phyloP scores from a whole-genome alignment of 2,329 filamentous ascomycete species.

The Fusarium foetens region DNA sequence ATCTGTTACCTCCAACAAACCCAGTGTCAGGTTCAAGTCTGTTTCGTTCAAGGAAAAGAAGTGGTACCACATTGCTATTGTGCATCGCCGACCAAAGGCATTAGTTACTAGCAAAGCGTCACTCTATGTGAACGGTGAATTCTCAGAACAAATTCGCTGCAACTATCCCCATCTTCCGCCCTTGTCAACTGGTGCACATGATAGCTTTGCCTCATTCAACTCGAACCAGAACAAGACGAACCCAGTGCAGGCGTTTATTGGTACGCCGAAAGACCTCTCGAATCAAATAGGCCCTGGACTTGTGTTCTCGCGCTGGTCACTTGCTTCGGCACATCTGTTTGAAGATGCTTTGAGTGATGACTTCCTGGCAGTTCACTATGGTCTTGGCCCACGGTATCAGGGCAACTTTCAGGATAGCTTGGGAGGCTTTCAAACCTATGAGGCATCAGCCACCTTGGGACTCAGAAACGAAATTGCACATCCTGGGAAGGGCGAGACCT shows the following conservation, averaged over 20 bases:
- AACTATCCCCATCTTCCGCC: slow-evolving; percentile 85
- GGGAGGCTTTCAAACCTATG: slow-evolving; percentile 95
- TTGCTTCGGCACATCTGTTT: slow-evolving; percentile 90
- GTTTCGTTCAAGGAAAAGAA: slow-evolving; percentile 76
- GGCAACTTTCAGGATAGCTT: slow-evolving; percentile 98
- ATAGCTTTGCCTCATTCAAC: slow-evolving; percentile 76
- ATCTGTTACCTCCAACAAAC: slow-evolving; percentile 84
- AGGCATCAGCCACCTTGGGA: slow-evolving; percentile 89
- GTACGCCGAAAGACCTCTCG: slow-evolving; percentile 89
- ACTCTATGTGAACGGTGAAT: slow-evolving; percentile 92
- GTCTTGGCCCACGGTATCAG: slow-evolving; percentile 88
- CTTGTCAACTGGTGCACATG: slow-evolving; percentile 68
- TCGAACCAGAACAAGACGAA: slow-evolving; percentile 66
- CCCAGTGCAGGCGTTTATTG: slow-evolving; percentile 90
- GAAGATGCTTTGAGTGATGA: slow-evolving; percentile 91
- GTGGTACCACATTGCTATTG: slow-evolving; percentile 95
- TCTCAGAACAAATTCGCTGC: slow-evolving; percentile 90
- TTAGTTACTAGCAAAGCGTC: slow-evolving; percentile 82
- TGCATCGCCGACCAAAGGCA: slow-evolving; percentile 82
- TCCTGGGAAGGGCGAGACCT: slow-evolving; percentile 87
- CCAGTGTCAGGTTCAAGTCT: slow-evolving; percentile 93
- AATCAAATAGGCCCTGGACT: slow-evolving; percentile 77
- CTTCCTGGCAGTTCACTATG: slow-evolving; percentile 87
- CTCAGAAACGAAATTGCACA: slow-evolving; percentile 91
- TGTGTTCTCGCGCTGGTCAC: slow-evolving; percentile 83